Evolutionary conservation across 225 moss, liverwort and hornwort species (phyloP), one percentile per base, ranked within the genome.

Genomic region (Polytrichum formosum): DNA sequence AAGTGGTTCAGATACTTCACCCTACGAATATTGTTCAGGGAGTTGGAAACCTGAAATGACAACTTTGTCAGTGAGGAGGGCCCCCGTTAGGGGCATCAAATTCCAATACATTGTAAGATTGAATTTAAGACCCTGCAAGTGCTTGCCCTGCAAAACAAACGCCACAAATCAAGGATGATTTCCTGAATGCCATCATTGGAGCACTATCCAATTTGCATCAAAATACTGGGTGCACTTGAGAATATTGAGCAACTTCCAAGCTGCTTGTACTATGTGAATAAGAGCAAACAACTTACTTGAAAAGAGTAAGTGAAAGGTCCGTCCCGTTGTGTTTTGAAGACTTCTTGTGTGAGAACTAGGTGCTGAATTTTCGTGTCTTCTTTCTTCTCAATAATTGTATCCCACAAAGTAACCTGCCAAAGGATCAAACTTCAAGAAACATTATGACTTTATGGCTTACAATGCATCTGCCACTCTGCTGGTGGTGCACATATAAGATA

Each of bases 101-200:
- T 94, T 98, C 97, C 97, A 98, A 66, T 94, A 87, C 91, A 94
- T 81, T 21, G 97, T 98, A 61, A 98, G 83, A 70, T 94, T 98
- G 78, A 85, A 94, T n/a, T 91, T 83, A 66, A 76, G 78, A n/a
- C 94, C 97, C 56, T 82, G 83, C 75, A 98, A 84, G 76, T 88
- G 85, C 73, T 81, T 87, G 30, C 93, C 93, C 93, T 93, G 82
- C 77, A 81, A 13, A 46, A 46, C 46, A 46, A 46, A 46, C 16
- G 4, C 46, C 13, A 37, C 10, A 10, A 37, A 37, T 10, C 37
- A 37, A 13, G 13, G 37, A 37, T 37, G 13, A 10, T 37, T 37
- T 37, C 10, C 46, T 4, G 1, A 46, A 13, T 13, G 46, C 35
- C 16, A 0, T 46, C 46, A 46, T 46, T 46, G 13, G 46, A 46